Base-by-base conservation (phyloP, 164 flowering plant genomes). In the Platanus orientalis region DNA sequence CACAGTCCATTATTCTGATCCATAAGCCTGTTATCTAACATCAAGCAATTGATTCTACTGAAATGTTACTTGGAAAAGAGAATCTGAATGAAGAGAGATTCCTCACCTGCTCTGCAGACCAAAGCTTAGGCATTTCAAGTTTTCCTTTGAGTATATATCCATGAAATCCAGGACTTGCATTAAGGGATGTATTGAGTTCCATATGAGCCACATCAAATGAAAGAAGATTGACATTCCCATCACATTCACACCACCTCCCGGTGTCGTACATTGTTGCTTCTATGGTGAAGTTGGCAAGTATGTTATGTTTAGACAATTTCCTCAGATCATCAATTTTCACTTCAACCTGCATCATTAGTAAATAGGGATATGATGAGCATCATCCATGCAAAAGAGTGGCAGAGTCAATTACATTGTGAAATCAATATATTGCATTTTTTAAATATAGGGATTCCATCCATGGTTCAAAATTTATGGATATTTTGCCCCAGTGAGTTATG, bases 71-170 rank as follows among this genome's bases (percentile, higher is more conserved):
- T 44, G 25, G 19, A 20, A 24, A 60, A 13, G 32, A 61, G 3
- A 4, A 44, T 53, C 28, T 44, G 47, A 52, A 48, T 58, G 26
- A 64, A 59, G 4, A 32, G 40, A 68, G 66, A 30, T 52, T 67
- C 26, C 84, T 83, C 59, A 94, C 99, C 44, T 84, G 78, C 77
- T 94, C 99, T 29, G 99, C 96, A 74, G 96, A 84, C 99, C 99
- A 94, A 56, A 94, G 92, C 73, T 73, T 91, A 25, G 99, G 99
- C 63, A 3, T 75, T 65, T 80, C 81, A 57, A 94, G 68, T 75
- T 60, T 83, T 57, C 96, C 99, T 3, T 19, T 67, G 54, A 94
- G 93, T 36, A 71, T 20, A 69, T 82, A 81, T 49, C 90, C 98
- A 53, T 79, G 83, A 80, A 88, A 93, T 14, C 89, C 90, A 19